phyloP scores from a whole-genome alignment of 2,329 filamentous ascomycete genomes.

The Aureobasidium sp. region DNA sequence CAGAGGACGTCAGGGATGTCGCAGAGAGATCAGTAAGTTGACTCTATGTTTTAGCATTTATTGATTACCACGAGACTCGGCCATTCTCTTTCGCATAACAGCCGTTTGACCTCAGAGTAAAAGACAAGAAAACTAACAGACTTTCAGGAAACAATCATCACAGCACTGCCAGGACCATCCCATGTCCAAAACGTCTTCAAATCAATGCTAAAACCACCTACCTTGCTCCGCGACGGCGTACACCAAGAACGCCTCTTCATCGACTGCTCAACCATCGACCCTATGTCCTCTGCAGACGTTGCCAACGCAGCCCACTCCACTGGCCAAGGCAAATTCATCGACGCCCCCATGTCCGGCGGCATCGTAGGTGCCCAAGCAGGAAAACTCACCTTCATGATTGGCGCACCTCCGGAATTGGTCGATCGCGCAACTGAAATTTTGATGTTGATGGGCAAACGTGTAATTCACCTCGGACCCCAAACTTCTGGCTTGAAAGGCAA shows the following conservation, averaged over 20 bases:
- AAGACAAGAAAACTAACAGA: neutral
- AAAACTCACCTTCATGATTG: constrained; percentile 94
- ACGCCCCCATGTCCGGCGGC: constrained; percentile 94
- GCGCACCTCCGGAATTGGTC: constrained; percentile 54
- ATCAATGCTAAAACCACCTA: constrained; percentile 58
- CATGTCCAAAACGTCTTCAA: constrained; percentile 80
- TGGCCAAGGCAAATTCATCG: constrained; percentile 69
- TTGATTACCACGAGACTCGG: neutral
- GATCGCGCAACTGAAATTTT: constrained; percentile 60
- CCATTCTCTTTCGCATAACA: too few relatives aligned
- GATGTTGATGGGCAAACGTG: constrained; percentile 73
- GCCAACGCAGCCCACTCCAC: constrained; percentile 60
- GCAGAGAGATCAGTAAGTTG: constrained; percentile 58
- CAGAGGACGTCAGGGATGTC: constrained; percentile 50
- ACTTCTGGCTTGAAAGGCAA: constrained; percentile 85
- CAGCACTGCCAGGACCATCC: constrained; percentile 78
- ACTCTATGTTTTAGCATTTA: neutral
- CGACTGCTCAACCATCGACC: constrained; percentile 95
- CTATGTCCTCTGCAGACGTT: constrained; percentile 70
- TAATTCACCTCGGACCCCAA: constrained; percentile 77
- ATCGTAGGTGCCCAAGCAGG: constrained; percentile 84
- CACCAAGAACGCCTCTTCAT: constrained; percentile 69
- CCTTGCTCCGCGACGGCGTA: constrained; percentile 40
- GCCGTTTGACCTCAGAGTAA: too few relatives aligned
- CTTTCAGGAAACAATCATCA: constrained; percentile 70